Evolutionary conservation across 2,329 filamentous ascomycete species (phyloP).

Genomic region (Claviceps capensis): DNA sequence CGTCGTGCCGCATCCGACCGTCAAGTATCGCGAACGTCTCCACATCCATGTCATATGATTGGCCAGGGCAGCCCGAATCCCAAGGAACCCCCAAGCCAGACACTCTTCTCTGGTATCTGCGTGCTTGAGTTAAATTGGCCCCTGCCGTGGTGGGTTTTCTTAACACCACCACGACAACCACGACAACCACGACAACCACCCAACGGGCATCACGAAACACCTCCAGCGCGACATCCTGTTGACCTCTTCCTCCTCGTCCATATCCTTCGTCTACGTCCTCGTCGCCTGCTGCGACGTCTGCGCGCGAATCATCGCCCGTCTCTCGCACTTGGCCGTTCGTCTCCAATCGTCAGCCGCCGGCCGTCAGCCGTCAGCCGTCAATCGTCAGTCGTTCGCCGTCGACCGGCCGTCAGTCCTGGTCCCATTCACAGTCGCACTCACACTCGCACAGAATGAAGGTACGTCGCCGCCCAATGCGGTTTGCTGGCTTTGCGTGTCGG

Average conservation of each 20-base stretch:
- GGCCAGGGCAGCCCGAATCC: background rate
- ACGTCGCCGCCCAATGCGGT: slow-evolving; percentile 2
- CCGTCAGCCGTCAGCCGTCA: too few species aligned
- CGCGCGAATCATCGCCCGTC: background rate
- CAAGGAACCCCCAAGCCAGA: background rate
- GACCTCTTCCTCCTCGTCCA: background rate
- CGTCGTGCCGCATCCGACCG: background rate
- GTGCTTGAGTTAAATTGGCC: background rate
- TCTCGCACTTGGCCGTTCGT: background rate
- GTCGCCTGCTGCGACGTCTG: background rate
- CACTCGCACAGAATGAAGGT: slow-evolving; percentile 25
- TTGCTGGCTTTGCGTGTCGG: background rate
- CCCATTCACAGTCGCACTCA: background rate
- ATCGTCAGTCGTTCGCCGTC: background rate
- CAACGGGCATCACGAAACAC: background rate
- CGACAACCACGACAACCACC: background rate
- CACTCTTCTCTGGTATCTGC: background rate
- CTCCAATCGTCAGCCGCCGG: too few species aligned
- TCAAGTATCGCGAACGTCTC: slow-evolving; percentile 2
- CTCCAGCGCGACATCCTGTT: background rate
- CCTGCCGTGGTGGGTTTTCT: background rate
- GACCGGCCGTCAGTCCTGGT: background rate
- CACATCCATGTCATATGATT: background rate
- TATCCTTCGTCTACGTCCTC: background rate
- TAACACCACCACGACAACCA: background rate